Percentiles rank a stretch among this genome's conserved stretches.
Evolutionary conservation across 371 early-diverging fungal genomes (phyloP).

Genomic region (Actinomortierella ambigua): DNA sequence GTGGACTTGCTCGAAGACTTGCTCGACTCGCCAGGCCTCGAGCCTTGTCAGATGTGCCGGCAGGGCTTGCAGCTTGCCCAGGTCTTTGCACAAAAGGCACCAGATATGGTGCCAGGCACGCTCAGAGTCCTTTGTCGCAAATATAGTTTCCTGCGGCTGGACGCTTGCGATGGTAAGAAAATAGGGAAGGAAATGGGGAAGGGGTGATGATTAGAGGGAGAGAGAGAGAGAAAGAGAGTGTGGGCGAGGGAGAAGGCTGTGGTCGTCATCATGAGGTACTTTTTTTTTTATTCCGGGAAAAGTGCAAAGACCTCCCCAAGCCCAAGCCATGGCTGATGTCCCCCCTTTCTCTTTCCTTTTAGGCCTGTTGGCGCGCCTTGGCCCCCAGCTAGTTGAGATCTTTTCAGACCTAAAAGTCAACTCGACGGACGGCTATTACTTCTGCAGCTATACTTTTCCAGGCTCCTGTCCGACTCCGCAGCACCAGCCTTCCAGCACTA

Average conservation of each 20-base stretch:
- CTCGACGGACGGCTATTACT: constrained; percentile 36
- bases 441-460: constrained; percentile 36
- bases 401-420: constrained; percentile 32
- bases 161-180: constrained; percentile 33
- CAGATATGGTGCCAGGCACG: constrained; percentile 30
- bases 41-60: constrained; percentile 45
- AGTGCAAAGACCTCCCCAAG: too few relatives aligned
- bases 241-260: too few relatives aligned
- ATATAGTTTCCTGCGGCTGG: constrained; percentile 23
- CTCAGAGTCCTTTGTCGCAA: constrained; percentile 20
- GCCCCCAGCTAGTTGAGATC: constrained; percentile 22
- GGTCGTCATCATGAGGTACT: too few relatives aligned
- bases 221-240: too few relatives aligned
- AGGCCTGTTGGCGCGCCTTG: constrained; percentile 35
- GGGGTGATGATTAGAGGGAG: too few relatives aligned
- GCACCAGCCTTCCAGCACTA: constrained; percentile 19
- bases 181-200: background rate
- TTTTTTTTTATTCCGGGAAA: too few relatives aligned
- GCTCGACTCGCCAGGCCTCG: constrained; percentile 28
- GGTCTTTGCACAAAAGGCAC: constrained; percentile 23
- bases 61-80: constrained; percentile 28
- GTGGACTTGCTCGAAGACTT: constrained; percentile 23
- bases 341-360: background rate
- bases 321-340: too few relatives aligned
- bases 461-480: constrained; percentile 40